A percentile compares a stretch with the other conserved stretches of the same genome.
phyloP scores from a whole-genome alignment of 768 basidiomycete genomes.

The Boletus rubroflammeus region DNA sequence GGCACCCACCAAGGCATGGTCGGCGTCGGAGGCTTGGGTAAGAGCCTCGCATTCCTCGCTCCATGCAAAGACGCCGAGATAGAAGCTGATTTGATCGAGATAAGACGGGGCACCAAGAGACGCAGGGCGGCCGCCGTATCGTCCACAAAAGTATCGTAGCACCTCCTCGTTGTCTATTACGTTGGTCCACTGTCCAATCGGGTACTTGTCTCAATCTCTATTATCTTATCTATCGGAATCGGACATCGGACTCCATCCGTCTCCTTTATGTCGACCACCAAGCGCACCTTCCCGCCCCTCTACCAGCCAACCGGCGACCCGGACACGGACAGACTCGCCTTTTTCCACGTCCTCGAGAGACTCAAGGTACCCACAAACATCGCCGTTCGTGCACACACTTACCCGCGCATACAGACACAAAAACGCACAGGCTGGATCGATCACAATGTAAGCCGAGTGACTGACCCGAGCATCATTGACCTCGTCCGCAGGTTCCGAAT shows the following conservation, averaged over 20 bases:
- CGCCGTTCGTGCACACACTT: background rate
- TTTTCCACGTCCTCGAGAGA: conserved; percentile 84
- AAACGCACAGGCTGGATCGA: conserved; percentile 96
- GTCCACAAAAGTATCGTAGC: conserved; percentile 30
- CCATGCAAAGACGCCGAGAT: conserved; percentile 64
- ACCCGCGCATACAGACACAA: conserved; percentile 62
- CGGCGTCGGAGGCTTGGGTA: conserved; percentile 63
- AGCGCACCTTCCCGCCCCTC: conserved; percentile 55
- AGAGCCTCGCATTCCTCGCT: conserved; percentile 58
- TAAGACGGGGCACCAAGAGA: conserved; percentile 70
- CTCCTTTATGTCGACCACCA: conserved; percentile 6
- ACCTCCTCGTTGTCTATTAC: background rate
- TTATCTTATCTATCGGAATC: conserved; percentile 32
- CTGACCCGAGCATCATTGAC: conserved; percentile 4
- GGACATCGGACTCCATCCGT: background rate
- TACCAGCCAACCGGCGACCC: conserved; percentile 52
- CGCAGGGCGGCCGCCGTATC: conserved; percentile 32
- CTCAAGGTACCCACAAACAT: conserved; percentile 61
- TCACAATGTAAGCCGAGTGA: conserved; percentile 40
- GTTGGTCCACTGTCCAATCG: background rate
- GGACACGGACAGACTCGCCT: conserved; percentile 72
- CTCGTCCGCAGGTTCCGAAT: conserved; percentile 57
- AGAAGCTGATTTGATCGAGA: conserved; percentile 74
- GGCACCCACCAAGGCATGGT: conserved; percentile 54
- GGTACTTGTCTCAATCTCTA: too few relatives aligned